A percentile compares a stretch with the other conserved stretches of the same genome.
These are phyloP conservation scores for Scalesia atractyloides DNA, from an alignment of 129 eudicot species.

Conservation along the genomic window DNA sequence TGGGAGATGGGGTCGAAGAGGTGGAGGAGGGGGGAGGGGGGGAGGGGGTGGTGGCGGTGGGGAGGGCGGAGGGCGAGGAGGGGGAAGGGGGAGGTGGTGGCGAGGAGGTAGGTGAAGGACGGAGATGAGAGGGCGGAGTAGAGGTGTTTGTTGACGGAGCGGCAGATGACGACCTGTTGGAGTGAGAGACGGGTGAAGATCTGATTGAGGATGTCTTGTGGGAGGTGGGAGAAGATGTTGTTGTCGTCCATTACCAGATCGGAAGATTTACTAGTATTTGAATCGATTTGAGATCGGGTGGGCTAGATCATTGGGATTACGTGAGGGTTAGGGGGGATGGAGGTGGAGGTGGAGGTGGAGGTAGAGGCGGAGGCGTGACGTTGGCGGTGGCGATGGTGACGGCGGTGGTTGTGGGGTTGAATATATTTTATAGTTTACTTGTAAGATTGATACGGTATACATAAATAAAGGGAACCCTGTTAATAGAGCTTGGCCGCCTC, in stretches of 20 bases:
- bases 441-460: conserved; percentile 8
- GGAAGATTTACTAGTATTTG: background rate
- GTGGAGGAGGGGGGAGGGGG: conserved; percentile 50
- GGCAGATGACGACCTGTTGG: conserved; percentile 60
- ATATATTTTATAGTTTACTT: background rate
- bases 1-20: conserved; percentile 57
- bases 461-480: conserved; percentile 21
- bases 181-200: conserved; percentile 71
- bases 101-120: conserved; percentile 50
- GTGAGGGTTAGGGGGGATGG: background rate
- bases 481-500: conserved; percentile 24
- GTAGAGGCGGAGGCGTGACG: background rate
- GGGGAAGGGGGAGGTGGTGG: conserved; percentile 41
- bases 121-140: conserved; percentile 55
- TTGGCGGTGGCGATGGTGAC: conserved; percentile 1
- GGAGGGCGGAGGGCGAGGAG: conserved; percentile 70
- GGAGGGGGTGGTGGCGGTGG: conserved; percentile 62
- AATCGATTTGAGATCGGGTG: background rate
- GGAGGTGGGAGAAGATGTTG: conserved; percentile 57
- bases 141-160: conserved; percentile 60
- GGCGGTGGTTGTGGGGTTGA: background rate
- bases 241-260: conserved; percentile 22
- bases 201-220: conserved; percentile 82
- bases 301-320: background rate
- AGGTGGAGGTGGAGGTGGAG: background rate